Percentiles rank a stretch among this genome's conserved stretches.
Conservation (phyloP, 208 protist species). For the Acanthamoeba polyphaga region DNA sequence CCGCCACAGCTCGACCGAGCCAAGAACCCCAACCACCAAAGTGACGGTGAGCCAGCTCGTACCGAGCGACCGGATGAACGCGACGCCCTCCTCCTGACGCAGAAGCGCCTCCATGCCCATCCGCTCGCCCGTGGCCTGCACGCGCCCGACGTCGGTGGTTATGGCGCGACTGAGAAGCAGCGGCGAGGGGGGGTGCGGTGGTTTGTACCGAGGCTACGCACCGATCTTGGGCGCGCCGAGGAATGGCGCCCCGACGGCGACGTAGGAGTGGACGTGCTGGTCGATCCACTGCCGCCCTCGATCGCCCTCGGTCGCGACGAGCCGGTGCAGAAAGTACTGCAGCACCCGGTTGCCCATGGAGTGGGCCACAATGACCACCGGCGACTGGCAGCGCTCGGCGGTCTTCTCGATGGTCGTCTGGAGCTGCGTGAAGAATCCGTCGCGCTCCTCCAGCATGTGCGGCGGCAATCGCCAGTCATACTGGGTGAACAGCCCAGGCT, state of each 20-base stretch:
- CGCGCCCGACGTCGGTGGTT: neutral
- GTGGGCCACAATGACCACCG: slow-evolving; percentile 24
- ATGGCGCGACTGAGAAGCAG: neutral
- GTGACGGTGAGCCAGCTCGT: too few species aligned
- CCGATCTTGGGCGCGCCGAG: slow-evolving; percentile 22
- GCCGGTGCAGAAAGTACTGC: slow-evolving; percentile 25
- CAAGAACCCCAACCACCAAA: neutral
- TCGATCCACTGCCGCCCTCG: neutral
- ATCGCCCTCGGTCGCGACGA: slow-evolving; percentile 1
- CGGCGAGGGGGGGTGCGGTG: too few species aligned
- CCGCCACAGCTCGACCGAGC: neutral
- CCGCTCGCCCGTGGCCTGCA: slow-evolving; percentile 6
- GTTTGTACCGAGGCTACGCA: neutral
- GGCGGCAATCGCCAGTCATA: slow-evolving; percentile 57
- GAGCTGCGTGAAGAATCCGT: slow-evolving; percentile 40
- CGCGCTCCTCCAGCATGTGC: slow-evolving; percentile 39
- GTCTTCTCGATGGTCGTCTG: slow-evolving; percentile 14
- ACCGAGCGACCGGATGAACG: neutral
- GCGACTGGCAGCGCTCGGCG: neutral
- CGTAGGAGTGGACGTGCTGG: neutral
- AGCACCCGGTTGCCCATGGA: slow-evolving; percentile 65
- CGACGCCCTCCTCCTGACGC: slow-evolving; percentile 29
- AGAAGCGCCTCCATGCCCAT: slow-evolving; percentile 11
- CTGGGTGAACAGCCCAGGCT: neutral
- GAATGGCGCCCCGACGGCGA: slow-evolving; percentile 15